Evolutionary conservation across 768 basidiomycete genomes (phyloP).

Genomic region (Mrakia gelida): DNA sequence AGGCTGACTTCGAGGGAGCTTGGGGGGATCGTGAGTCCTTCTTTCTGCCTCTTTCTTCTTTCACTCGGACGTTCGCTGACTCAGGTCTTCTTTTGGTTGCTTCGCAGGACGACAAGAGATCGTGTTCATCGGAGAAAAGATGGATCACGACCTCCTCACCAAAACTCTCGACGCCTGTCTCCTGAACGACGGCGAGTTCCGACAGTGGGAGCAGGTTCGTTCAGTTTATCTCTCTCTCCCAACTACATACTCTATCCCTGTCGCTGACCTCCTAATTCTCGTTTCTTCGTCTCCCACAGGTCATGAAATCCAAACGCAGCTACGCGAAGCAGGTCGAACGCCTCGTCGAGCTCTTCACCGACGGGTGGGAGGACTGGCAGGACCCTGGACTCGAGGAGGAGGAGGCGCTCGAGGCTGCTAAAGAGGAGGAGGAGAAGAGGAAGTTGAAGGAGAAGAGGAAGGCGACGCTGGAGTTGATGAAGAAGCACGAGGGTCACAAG

Average conservation of each 20-base stretch:
- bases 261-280: not conserved
- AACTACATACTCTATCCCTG: not conserved
- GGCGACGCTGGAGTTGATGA: not conserved
- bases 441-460: slow-evolving; percentile 12
- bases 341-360: slow-evolving; percentile 39
- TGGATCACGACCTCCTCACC: slow-evolving; percentile 35
- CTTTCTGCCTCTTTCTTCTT: too few species aligned
- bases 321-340: slow-evolving; percentile 37
- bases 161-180: slow-evolving; percentile 39
- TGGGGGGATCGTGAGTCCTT: slow-evolving; percentile 42
- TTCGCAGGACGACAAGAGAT: slow-evolving; percentile 33
- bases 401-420: not conserved
- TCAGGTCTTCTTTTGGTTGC: too few species aligned
- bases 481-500: slow-evolving; percentile 17
- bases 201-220: slow-evolving; percentile 36
- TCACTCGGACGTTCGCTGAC: too few species aligned
- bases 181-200: slow-evolving; percentile 42
- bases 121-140: slow-evolving; percentile 37
- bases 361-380: slow-evolving; percentile 43
- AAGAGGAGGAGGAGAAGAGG: slow-evolving; percentile 9
- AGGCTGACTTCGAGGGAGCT: slow-evolving; percentile 41
- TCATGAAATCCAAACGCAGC: slow-evolving; percentile 34
- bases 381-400: slow-evolving; percentile 28
- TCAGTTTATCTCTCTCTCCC: not conserved
- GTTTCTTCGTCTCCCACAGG: not conserved